A percentile compares a stretch with the other conserved stretches of the same genome.
Conservation (phyloP, 2,329 filamentous ascomycete species). For the Pseudogymnoascus verrucosus region DNA sequence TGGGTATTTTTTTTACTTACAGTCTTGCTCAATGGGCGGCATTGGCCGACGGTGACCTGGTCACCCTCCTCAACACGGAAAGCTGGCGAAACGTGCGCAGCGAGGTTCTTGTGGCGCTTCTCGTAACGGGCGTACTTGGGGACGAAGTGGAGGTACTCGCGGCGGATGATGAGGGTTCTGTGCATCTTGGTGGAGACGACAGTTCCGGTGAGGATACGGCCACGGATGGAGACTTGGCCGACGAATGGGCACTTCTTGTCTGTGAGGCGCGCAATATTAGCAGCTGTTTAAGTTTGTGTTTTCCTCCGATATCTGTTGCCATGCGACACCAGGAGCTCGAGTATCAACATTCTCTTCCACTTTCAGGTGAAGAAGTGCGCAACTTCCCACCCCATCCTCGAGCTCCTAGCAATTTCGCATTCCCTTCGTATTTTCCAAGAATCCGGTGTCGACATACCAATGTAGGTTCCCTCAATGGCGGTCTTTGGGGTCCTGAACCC, state of each 20-base stretch:
- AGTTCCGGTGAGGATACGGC: constrained; percentile 98
- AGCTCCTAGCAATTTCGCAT: neutral
- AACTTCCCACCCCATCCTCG: neutral
- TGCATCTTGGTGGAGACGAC: constrained; percentile 99
- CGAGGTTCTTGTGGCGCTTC: constrained; percentile 99
- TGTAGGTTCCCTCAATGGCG: constrained; percentile 98
- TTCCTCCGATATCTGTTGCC: neutral
- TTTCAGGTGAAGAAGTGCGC: neutral
- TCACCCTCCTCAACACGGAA: constrained; percentile 99
- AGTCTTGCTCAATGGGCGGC: constrained; percentile 98
- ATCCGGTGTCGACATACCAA: constrained; percentile 62
- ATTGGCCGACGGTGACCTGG: constrained; percentile 98
- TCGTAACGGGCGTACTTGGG: constrained; percentile 99
- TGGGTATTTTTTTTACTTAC: constrained; percentile 50
- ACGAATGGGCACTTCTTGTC: constrained; percentile 99
- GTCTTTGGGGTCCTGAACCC: constrained; percentile 98
- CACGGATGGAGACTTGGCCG: constrained; percentile 97
- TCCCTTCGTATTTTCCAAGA: neutral
- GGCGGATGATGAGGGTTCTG: constrained; percentile 97
- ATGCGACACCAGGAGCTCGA: constrained; percentile 7
- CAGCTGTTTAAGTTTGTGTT: constrained; percentile 6
- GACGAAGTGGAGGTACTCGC: constrained; percentile 99
- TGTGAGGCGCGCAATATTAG: constrained; percentile 33
- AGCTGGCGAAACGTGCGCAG: constrained; percentile 96
- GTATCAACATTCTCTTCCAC: neutral